phyloP scores from a whole-genome alignment of 2,329 filamentous ascomycete genomes.

The Escovopsis weberi region DNA sequence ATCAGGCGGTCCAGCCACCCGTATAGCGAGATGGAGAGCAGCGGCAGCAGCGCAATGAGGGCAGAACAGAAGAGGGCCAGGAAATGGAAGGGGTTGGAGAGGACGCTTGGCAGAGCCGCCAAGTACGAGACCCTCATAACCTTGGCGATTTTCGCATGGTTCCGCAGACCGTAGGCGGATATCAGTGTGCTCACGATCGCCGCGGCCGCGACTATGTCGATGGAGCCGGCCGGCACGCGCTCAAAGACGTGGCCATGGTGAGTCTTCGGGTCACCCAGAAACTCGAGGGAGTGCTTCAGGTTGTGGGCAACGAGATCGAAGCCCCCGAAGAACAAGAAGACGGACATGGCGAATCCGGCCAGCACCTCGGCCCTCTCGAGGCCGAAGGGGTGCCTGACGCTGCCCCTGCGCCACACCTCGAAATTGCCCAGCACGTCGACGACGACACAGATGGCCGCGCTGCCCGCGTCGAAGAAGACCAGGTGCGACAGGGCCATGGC shows the following conservation, averaged over 20 bases:
- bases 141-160: slow-evolving; percentile 83
- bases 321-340: slow-evolving; percentile 93
- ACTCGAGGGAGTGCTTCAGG: slow-evolving; percentile 80
- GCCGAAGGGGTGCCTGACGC: slow-evolving; percentile 84
- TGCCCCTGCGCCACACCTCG: slow-evolving; percentile 90
- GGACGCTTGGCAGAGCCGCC: slow-evolving; percentile 65
- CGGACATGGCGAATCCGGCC: slow-evolving; percentile 88
- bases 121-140: slow-evolving; percentile 80
- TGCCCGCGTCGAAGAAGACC: slow-evolving; percentile 89
- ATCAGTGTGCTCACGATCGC: slow-evolving; percentile 73
- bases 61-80: slow-evolving; percentile 78
- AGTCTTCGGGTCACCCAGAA: slow-evolving; percentile 42
- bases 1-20: slow-evolving; percentile 71
- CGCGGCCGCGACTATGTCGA: slow-evolving; percentile 69
- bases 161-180: slow-evolving; percentile 74
- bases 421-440: slow-evolving; percentile 95
- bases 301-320: slow-evolving; percentile 91
- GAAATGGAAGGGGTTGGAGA: slow-evolving; percentile 91
- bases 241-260: slow-evolving; percentile 57
- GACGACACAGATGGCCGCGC: slow-evolving; percentile 76
- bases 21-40: slow-evolving; percentile 69
- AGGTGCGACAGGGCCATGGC: slow-evolving; percentile 87
- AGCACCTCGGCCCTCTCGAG: slow-evolving; percentile 87
- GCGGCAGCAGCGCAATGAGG: slow-evolving; percentile 64
- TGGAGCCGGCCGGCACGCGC: slow-evolving; percentile 53